A percentile compares a stretch with the other conserved stretches of the same genome.
phyloP scores from a whole-genome alignment of 1,284 basidiomycete genomes.

The Apiotrichum porosum region DNA sequence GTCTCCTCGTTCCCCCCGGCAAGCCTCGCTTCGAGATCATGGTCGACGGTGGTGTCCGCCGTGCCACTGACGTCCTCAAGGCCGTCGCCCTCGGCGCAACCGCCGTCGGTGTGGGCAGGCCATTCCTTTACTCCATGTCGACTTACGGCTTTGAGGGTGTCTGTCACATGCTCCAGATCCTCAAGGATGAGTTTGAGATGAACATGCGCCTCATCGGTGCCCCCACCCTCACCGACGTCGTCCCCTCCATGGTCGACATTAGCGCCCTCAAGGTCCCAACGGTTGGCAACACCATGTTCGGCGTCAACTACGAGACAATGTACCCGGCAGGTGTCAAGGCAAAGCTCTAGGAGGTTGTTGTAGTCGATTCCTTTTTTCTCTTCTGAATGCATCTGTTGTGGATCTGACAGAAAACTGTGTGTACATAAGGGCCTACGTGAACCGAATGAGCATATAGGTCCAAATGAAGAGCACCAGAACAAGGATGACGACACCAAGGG shows the following conservation, averaged over 20 bases:
- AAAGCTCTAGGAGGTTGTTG: slow-evolving; percentile 18
- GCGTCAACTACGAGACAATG: slow-evolving; percentile 56
- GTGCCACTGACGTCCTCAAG: slow-evolving; percentile 88
- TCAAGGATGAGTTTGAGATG: slow-evolving; percentile 90
- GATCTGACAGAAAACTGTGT: too few species aligned
- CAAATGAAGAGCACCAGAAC: slow-evolving; percentile 47
- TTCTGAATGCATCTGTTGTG: too few species aligned
- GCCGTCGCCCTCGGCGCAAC: slow-evolving; percentile 87
- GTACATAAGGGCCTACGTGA: slow-evolving; percentile 27
- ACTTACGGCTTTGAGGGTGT: slow-evolving; percentile 78
- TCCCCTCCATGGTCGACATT: slow-evolving; percentile 83
- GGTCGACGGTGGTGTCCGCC: slow-evolving; percentile 85
- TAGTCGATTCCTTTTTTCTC: too few species aligned
- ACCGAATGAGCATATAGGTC: slow-evolving; percentile 49
- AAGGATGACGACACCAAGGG: slow-evolving; percentile 37
- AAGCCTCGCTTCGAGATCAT: slow-evolving; percentile 72
- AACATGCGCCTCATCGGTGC: slow-evolving; percentile 85
- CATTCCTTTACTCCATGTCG: slow-evolving; percentile 84
- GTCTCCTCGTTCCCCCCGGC: slow-evolving; percentile 51
- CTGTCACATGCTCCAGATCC: slow-evolving; percentile 68
- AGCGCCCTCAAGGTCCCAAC: slow-evolving; percentile 55
- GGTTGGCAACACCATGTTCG: slow-evolving; percentile 67
- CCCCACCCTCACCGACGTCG: slow-evolving; percentile 67
- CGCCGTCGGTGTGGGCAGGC: slow-evolving; percentile 65
- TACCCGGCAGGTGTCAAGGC: slow-evolving; percentile 20